Evolutionary conservation across 352 stramenopile genomes (phyloP).

Genomic region (Pythium aphanidermatum): DNA sequence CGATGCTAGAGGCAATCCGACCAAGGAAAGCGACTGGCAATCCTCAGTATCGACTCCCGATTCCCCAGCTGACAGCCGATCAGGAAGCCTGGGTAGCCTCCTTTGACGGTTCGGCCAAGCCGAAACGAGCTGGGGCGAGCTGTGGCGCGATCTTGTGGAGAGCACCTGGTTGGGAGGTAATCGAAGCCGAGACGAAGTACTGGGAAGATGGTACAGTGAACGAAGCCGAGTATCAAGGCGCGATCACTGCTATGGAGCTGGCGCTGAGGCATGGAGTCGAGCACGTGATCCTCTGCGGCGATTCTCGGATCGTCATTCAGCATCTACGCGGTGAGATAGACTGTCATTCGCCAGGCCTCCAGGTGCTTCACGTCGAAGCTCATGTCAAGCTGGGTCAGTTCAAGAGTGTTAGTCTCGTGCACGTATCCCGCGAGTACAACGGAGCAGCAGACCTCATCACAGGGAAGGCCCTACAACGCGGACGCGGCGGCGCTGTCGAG

Average conservation of each 20-base stretch:
- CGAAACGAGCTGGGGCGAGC: conserved; percentile 3
- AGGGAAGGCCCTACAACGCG: conserved; percentile 6
- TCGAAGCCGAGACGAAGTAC: neutral
- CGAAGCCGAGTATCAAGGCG: conserved; percentile 17
- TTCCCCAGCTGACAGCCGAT: neutral
- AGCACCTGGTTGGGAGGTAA: neutral
- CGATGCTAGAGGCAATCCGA: conserved; percentile 3
- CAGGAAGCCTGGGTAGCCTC: conserved; percentile 3
- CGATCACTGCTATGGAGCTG: conserved; percentile 1
- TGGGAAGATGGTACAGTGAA: conserved; percentile 15
- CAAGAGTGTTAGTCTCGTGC: neutral
- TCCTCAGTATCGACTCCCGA: neutral
- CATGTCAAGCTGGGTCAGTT: conserved; percentile 1
- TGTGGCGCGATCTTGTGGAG: conserved; percentile 15
- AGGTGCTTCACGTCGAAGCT: conserved; percentile 4
- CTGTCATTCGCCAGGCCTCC: conserved; percentile 6
- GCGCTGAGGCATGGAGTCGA: neutral
- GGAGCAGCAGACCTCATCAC: conserved; percentile 11
- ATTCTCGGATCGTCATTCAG: conserved; percentile 16
- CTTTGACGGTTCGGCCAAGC: conserved; percentile 19
- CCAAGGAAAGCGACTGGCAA: neutral
- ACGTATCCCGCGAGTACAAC: conserved; percentile 13
- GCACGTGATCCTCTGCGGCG: conserved; percentile 14
- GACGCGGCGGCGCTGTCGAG: no score
- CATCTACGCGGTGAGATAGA: conserved; percentile 21